Percentiles rank a stretch among this genome's conserved stretches.
These are phyloP conservation scores for Aschersonia sp. DNA, from an alignment of 2,329 filamentous ascomycete genomes.

Conservation along the genomic window DNA sequence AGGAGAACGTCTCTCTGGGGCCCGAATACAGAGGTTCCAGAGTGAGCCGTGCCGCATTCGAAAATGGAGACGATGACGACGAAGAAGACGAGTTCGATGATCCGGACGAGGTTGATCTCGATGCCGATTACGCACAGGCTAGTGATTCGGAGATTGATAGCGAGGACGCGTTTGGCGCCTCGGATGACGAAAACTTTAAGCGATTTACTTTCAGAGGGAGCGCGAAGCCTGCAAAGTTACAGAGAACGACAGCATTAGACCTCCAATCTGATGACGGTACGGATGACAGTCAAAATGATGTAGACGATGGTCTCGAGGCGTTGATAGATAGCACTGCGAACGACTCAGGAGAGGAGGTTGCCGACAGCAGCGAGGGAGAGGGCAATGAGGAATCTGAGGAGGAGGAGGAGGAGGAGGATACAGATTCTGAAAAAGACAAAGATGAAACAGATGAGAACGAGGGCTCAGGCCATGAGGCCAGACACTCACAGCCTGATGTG, in stretches of 20 bases:
- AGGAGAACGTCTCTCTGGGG: slow-evolving; percentile 54
- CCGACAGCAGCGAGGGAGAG: slow-evolving; percentile 19
- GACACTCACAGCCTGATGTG: slow-evolving; percentile 18
- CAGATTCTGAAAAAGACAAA: slow-evolving; percentile 14
- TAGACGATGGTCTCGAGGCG: slow-evolving; percentile 21
- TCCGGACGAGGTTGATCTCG: slow-evolving; percentile 39
- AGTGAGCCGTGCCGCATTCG: slow-evolving; percentile 55
- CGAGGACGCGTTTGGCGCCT: slow-evolving; percentile 62
- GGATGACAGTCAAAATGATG: slow-evolving; percentile 19
- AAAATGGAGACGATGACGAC: slow-evolving; percentile 34
- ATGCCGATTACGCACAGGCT: slow-evolving; percentile 31
- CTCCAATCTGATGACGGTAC: slow-evolving; percentile 37
- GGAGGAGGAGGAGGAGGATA: slow-evolving; percentile 17
- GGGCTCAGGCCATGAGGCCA: slow-evolving; percentile 5
- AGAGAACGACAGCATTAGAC: slow-evolving; percentile 38
- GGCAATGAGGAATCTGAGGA: slow-evolving; percentile 21
- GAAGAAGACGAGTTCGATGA: slow-evolving; percentile 30
- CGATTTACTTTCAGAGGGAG: slow-evolving; percentile 53
- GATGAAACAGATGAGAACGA: background rate
- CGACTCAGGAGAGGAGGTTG: slow-evolving; percentile 19
- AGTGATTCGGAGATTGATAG: slow-evolving; percentile 49
- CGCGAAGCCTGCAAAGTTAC: slow-evolving; percentile 29
- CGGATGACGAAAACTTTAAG: slow-evolving; percentile 71
- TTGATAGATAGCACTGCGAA: slow-evolving; percentile 16
- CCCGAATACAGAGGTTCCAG: slow-evolving; percentile 67